Base-by-base conservation (phyloP, 805 yeast species). In the Metschnikowia matae region DNA sequence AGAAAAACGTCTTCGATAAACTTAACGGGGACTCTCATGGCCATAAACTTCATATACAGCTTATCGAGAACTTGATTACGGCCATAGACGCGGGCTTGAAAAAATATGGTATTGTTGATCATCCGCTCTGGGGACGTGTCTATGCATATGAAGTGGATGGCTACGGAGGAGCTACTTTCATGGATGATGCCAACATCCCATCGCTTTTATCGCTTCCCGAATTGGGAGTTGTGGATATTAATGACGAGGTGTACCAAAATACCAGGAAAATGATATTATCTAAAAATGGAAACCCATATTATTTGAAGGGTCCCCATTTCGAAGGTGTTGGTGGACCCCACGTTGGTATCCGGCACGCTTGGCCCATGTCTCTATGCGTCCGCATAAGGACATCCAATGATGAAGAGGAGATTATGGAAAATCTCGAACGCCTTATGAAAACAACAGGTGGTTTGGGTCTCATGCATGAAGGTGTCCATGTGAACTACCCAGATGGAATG, bases 161-260 rank as follows among this genome's bases (percentile, higher is more conserved):
- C 0, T 89, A 78, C 62, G 96, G 96, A 2, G 75, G 94, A 26
- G 55, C 76, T 0, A 69, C 80, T 21, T 74, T 83, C 54, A 89
- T 89, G 96, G 96, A 89, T 65, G 97, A 89, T 66, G 96, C 96
- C 20, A 90, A 90, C 61, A 74, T 89, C 15, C 97, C 97, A 1
- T 87, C 96, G 1, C 60, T 88, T 33, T 69, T 89, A 38, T 80
- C 96, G 1, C 71, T 90, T 32, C 96, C 96, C 0, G 91, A 87
- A 55, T 66, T 87, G 61, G 95, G 96, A 0, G 86, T 79, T 62
- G 57, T 81, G 6, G 65, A 70, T 6, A 60, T 54, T 4, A 63
- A 73, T 33, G 85, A 88, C 62, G 72, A 71, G 39, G 64, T 88
- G 2, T 89, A 89, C 66, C 84, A 82, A 61, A 87, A 87, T 61